Evolutionary conservation across 371 early-diverging fungal species (phyloP), one percentile per base, ranked within the genome.

Genomic region (Rhizopus arrhizus): DNA sequence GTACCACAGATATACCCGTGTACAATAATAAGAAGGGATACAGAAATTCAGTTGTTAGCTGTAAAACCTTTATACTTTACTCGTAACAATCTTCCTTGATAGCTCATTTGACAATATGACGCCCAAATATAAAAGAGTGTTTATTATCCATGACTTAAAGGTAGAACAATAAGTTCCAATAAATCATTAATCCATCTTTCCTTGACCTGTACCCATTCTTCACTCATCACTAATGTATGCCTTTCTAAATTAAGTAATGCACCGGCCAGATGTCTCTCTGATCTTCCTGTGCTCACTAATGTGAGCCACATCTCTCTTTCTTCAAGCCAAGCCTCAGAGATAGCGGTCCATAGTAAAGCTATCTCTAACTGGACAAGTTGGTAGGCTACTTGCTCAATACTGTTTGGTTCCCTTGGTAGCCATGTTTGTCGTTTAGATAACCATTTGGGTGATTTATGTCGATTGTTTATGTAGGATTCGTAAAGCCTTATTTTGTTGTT

Each of bases 401-500:
- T 77, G 3, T 43, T 53, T 0, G 81, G 75, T n/a, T 68, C 67
- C 16, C 72, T 59, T 12, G 64, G 51, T 2, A 75, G 47, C 81
- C 81, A 80, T 32, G 66, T 73, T 4, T 53, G 41, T 42, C 81
- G 53, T 28, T 69, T 64, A 3, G 78, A 56, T 34, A 77, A 29
- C 81, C 81, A 80, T 35, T 74, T 72, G 5, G 81, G 80, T 15
- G 77, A 75, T 63, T 80, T 80, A 46, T 80, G 76, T 31, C 78
- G 63, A 52, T 73, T 73, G 8, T 69, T 59, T 32, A 80, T 77
- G 62, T 80, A 76, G 3, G 70, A 57, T 59, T 80, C 81, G 33
- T 69, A 80, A 11, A 64, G 15, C 11, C 68, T 58, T 13, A 80
- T 33, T 9, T 74, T 69, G 31, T 61, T 55, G 15, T 72, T 77